These are phyloP conservation scores for Oryza coarctata DNA, from an alignment of 176 grass and related monocot species.

Conservation along the genomic window DNA sequence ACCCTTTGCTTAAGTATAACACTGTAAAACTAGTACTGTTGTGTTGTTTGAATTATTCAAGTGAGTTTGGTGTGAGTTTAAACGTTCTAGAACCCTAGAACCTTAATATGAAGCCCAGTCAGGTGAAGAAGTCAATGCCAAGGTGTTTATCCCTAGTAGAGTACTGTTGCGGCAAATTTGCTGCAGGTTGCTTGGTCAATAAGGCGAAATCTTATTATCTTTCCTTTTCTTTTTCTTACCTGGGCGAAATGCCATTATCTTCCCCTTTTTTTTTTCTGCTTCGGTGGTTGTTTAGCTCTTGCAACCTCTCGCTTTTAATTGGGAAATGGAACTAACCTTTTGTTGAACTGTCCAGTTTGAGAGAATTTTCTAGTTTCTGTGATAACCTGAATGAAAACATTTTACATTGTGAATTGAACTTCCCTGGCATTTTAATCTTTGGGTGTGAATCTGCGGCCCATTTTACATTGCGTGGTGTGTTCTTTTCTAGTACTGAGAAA, in stretches of 20 bases:
- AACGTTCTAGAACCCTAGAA: conserved; percentile 12
- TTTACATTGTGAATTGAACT: neutral
- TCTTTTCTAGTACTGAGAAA: no score
- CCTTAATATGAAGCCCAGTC: neutral
- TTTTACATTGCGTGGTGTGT: neutral
- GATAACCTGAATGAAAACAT: neutral
- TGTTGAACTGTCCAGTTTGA: neutral
- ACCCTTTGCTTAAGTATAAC: neutral
- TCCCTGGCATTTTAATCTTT: neutral
- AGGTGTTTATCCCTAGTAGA: neutral
- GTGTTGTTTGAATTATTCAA: neutral
- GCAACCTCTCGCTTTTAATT: neutral
- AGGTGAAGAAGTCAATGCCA: conserved; percentile 26
- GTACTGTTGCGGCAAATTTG: neutral
- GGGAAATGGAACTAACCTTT: neutral
- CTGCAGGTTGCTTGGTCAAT: conserved; percentile 18
- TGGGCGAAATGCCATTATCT: neutral
- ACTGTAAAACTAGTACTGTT: neutral
- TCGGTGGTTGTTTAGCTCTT: conserved; percentile 7
- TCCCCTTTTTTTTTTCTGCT: neutral
- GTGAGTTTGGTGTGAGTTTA: neutral
- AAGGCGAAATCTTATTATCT: neutral
- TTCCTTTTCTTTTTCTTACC: neutral
- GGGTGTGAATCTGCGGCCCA: neutral
- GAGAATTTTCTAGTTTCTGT: neutral